Percentiles rank a stretch among this genome's conserved stretches.
Evolutionary conservation across 2,329 filamentous ascomycete genomes (phyloP).

Genomic region (Leptographium lundbergii): DNA sequence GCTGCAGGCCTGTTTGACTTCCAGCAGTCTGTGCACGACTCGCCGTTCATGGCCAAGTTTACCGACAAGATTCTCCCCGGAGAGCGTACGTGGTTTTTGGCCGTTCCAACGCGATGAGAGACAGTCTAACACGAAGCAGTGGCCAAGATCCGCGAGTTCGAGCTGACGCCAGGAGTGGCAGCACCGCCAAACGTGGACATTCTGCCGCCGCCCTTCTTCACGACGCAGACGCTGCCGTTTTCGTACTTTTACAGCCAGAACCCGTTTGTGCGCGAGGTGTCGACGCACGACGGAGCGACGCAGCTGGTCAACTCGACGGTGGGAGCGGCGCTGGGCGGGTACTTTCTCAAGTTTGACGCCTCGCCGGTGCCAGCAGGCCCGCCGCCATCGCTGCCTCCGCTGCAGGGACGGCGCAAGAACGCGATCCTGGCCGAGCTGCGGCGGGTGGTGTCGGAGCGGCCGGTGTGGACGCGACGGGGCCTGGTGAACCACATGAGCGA

Average conservation of each 20-base stretch:
- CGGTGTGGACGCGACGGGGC: constrained; percentile 77
- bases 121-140: constrained; percentile 21
- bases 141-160: constrained; percentile 45
- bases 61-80: constrained; percentile 58
- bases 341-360: constrained; percentile 47
- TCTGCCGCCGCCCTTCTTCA: constrained; percentile 68
- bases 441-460: constrained; percentile 56
- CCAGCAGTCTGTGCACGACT: constrained; percentile 60
- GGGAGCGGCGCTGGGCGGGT: constrained; percentile 41
- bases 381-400: constrained; percentile 37
- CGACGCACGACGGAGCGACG: constrained; percentile 39
- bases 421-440: constrained; percentile 52
- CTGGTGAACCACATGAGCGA: constrained; percentile 58
- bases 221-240: constrained; percentile 61
- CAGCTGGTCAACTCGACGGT: constrained; percentile 44
- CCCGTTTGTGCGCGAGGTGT: constrained; percentile 53
- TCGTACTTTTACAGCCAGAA: constrained; percentile 80
- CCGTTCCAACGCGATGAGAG: constrained; percentile 6
- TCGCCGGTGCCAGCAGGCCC: constrained; percentile 53
- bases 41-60: constrained; percentile 59
- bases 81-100: constrained; percentile 37
- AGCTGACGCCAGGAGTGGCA: constrained; percentile 50
- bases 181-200: constrained; percentile 51
- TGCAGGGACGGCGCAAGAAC: constrained; percentile 48
- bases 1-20: constrained; percentile 62